phyloP scores from a whole-genome alignment of 192 early-diverging fungal genomes.

The Coemansia sp. region DNA sequence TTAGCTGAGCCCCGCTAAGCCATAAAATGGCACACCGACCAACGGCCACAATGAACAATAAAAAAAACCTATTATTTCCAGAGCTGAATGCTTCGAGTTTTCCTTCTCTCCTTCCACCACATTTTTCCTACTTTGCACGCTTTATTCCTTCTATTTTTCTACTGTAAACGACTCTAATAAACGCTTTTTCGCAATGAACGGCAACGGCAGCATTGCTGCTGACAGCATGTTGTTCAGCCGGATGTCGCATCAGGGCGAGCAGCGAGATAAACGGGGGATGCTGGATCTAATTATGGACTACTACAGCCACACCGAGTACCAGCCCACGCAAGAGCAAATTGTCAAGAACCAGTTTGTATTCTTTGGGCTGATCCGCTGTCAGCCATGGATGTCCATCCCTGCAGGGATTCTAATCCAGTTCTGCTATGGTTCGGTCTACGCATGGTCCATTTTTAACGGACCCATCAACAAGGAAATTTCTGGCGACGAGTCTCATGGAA shows the following conservation, averaged over 20 bases:
- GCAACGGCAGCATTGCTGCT: constrained; percentile 7
- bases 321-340: constrained; percentile 23
- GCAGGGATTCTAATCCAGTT: constrained; percentile 62
- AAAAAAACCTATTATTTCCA: no score
- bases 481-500: constrained; percentile 27
- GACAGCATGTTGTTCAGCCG: constrained; percentile 41
- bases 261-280: constrained; percentile 13
- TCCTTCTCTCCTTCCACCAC: no score
- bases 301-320: constrained; percentile 50
- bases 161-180: no score
- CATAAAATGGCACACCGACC: no score
- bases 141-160: no score
- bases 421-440: constrained; percentile 63
- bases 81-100: no score
- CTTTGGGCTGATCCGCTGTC: constrained; percentile 53
- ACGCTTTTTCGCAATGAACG: no score
- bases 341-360: constrained; percentile 43
- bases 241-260: constrained; percentile 30
- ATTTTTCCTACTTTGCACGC: no score
- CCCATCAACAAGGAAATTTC: constrained; percentile 55
- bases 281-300: constrained; percentile 26
- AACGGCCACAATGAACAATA: no score
- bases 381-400: constrained; percentile 58
- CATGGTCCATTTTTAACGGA: constrained; percentile 64
- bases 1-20: no score